These are phyloP conservation scores for Phytomonas francai DNA, from an alignment of 208 protist species.

Conservation along the genomic window DNA sequence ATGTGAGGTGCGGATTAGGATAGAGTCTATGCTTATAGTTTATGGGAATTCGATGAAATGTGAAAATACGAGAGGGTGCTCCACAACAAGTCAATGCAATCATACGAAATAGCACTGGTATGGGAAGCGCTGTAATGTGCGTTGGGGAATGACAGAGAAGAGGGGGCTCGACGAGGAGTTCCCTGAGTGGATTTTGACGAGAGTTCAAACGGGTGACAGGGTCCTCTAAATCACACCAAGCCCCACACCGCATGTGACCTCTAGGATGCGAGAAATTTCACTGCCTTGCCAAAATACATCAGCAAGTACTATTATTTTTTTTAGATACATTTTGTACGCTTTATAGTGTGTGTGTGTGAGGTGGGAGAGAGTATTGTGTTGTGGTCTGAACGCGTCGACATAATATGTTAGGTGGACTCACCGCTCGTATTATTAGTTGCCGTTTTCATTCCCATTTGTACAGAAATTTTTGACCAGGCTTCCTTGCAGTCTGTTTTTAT, in stretches of 20 bases:
- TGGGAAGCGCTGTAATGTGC: background rate
- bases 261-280: background rate
- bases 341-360: background rate
- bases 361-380: background rate
- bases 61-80: background rate
- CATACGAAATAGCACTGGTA: background rate
- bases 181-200: background rate
- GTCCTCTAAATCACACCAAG: background rate
- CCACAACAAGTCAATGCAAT: background rate
- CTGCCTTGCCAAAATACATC: background rate
- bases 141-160: background rate
- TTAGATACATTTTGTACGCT: background rate
- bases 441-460: background rate
- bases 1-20: background rate
- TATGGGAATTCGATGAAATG: background rate
- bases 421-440: background rate
- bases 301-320: background rate
- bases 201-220: background rate
- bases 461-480: background rate
- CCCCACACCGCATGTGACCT: background rate
- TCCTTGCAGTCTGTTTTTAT: background rate
- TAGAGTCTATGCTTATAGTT: background rate
- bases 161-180: background rate
- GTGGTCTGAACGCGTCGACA: background rate
- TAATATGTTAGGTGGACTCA: background rate